Evolutionary conservation across 345 rosid species (phyloP).

Genomic region (Murraya paniculata): DNA sequence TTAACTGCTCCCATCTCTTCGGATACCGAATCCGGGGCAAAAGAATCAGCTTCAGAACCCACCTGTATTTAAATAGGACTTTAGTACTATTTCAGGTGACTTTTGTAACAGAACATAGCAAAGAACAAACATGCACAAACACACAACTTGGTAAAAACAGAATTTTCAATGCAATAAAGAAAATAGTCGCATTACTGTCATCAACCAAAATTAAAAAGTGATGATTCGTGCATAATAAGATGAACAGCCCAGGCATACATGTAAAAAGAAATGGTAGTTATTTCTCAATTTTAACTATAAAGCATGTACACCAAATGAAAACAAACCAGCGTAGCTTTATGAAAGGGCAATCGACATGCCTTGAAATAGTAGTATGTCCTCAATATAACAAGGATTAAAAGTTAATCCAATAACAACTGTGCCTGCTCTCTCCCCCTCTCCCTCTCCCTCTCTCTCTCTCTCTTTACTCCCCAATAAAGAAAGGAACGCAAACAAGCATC

Average conservation of each 20-base stretch:
- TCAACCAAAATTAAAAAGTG: not conserved
- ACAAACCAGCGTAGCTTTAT: not conserved
- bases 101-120: not conserved
- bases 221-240: not conserved
- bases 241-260: not conserved
- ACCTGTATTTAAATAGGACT: slow-evolving; percentile 18
- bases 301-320: not conserved
- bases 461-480: too few species aligned
- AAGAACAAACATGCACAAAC: not conserved
- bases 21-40: slow-evolving; percentile 9
- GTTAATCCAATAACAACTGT: not conserved
- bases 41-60: slow-evolving; percentile 22
- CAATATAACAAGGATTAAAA: not conserved
- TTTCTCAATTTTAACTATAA: not conserved
- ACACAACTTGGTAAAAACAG: not conserved
- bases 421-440: too few species aligned
- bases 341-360: not conserved
- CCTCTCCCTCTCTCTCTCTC: too few species aligned
- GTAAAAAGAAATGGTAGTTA: not conserved
- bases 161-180: not conserved
- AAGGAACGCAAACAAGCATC: not conserved
- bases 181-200: not conserved
- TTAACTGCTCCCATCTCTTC: slow-evolving; percentile 17
- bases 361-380: not conserved
- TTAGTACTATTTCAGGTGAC: not conserved